Base-by-base conservation (phyloP, 768 basidiomycete species). In the Steccherinum ochraceum region DNA sequence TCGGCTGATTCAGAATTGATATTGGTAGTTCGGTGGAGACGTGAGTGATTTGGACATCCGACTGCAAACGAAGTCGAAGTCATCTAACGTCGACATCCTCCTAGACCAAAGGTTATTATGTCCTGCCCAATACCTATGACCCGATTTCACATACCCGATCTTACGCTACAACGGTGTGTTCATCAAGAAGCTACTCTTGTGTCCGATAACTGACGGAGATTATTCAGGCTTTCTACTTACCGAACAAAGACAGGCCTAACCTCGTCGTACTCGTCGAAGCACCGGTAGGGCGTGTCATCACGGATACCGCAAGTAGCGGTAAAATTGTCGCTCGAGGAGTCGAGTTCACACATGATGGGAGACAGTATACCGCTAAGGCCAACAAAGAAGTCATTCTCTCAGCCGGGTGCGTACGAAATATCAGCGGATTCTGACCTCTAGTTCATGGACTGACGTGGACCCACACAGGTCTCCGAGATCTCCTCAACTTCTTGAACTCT, bases 401-500 rank as follows among this genome's bases (percentile, higher is more conserved):
- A 24, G 51, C 54, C 5, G 54, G 54, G 54, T 56, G 23, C 40
- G 51, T 45, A 21, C 7, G 10, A 12, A 12, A 19, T 24, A 12
- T 5, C 11, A 7, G 4, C 7, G 3, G 12, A 2, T 26, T 18
- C 24, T 27, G 5, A 24, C 26, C 24, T 21, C 12, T 21, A 12
- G 11, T 11, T n/a, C 11, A 39, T 39, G 11, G n/a, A 11, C 12
- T 45, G n/a, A n/a, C n/a, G n/a, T n/a, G n/a, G n/a, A n/a, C n/a
- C n/a, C n/a, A n/a, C n/a, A n/a, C n/a, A 75, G 77, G 5, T 62
- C 75, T 0, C 58, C 77, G 41, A 70, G 73, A 54, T 69, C 71
- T 3, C 70, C 76, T 10, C 74, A 76, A 51, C 57, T 80, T 10
- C 69, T 80, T 11, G 72, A 78, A 59, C 65, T 77, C 3, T 73